Evolutionary conservation across 345 rosid genomes (phyloP).

Genomic region (Citrus medica): DNA sequence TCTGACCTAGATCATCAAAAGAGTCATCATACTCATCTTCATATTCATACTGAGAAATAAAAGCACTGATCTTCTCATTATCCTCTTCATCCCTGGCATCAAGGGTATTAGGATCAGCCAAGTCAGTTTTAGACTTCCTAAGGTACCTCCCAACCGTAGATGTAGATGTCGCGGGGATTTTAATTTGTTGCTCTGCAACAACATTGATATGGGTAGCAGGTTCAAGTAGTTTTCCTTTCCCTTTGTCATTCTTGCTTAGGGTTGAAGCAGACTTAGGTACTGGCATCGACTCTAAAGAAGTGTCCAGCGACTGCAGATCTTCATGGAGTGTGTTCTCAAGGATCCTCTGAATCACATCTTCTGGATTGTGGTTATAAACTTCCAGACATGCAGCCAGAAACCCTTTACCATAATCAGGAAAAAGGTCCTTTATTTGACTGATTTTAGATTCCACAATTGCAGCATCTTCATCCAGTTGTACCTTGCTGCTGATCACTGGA

Average conservation of each 20-base stretch:
- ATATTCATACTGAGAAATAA: slow-evolving; percentile 74
- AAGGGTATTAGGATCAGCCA: slow-evolving; percentile 40
- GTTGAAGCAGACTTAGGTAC: slow-evolving; percentile 43
- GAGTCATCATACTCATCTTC: slow-evolving; percentile 98
- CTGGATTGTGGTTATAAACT: slow-evolving; percentile 85
- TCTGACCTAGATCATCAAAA: slow-evolving; percentile 86
- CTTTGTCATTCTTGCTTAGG: slow-evolving; percentile 59
- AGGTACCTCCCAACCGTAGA: slow-evolving; percentile 66
- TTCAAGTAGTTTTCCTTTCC: slow-evolving; percentile 74
- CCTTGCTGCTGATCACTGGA: slow-evolving; percentile 26
- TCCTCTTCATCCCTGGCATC: slow-evolving; percentile 49
- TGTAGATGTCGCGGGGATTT: slow-evolving; percentile 48
- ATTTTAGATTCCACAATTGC: slow-evolving; percentile 78
- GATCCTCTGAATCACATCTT: slow-evolving; percentile 92
- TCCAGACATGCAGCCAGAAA: slow-evolving; percentile 84
- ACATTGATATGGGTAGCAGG: slow-evolving; percentile 20
- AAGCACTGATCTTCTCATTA: slow-evolving; percentile 46
- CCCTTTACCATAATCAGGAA: slow-evolving; percentile 85
- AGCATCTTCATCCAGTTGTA: slow-evolving; percentile 59
- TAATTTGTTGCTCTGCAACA: slow-evolving; percentile 23
- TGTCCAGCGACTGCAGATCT: slow-evolving; percentile 64
- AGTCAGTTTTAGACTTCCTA: slow-evolving; percentile 63
- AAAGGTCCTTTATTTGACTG: slow-evolving; percentile 87
- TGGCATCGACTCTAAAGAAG: slow-evolving; percentile 60
- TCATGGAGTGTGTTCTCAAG: slow-evolving; percentile 88